Percentiles rank a stretch among this genome's conserved stretches.
Evolutionary conservation across 2,329 filamentous ascomycete species (phyloP).

Genomic region (Aspergillus latus): DNA sequence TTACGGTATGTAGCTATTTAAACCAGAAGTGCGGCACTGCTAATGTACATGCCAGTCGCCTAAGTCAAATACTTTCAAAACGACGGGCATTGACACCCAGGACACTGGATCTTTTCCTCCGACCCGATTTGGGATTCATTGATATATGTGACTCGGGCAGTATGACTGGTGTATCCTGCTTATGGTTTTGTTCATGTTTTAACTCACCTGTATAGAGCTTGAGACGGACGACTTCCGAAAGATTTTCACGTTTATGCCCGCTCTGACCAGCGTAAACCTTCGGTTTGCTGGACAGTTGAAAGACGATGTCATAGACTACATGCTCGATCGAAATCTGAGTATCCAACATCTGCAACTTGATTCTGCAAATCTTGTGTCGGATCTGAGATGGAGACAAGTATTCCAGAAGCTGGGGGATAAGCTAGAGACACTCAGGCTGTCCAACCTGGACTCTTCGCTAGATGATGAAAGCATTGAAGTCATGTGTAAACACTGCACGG

Average conservation of each 20-base stretch:
- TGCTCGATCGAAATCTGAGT: conserved; percentile 67
- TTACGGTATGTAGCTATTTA: conserved; percentile 36
- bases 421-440: conserved; percentile 71
- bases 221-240: conserved; percentile 73
- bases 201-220: conserved; percentile 53
- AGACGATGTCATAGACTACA: conserved; percentile 76
- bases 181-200: conserved; percentile 24
- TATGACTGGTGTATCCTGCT: conserved; percentile 32
- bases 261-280: conserved; percentile 69
- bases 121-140: conserved; percentile 56
- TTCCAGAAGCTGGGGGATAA: conserved; percentile 64
- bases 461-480: conserved; percentile 66
- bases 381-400: conserved; percentile 71
- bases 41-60: conserved; percentile 28
- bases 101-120: conserved; percentile 48
- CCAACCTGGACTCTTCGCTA: conserved; percentile 80
- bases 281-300: conserved; percentile 91
- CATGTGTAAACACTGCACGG: conserved; percentile 65
- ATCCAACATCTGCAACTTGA: conserved; percentile 77
- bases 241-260: conserved; percentile 74
- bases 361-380: conserved; percentile 78
- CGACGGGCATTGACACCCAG: conserved; percentile 56
- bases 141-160: conserved; percentile 62
- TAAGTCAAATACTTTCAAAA: conserved; percentile 65
- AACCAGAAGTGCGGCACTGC: no score